Base-by-base conservation (phyloP, 306 rosid genomes). In the Quercus gilva region DNA sequence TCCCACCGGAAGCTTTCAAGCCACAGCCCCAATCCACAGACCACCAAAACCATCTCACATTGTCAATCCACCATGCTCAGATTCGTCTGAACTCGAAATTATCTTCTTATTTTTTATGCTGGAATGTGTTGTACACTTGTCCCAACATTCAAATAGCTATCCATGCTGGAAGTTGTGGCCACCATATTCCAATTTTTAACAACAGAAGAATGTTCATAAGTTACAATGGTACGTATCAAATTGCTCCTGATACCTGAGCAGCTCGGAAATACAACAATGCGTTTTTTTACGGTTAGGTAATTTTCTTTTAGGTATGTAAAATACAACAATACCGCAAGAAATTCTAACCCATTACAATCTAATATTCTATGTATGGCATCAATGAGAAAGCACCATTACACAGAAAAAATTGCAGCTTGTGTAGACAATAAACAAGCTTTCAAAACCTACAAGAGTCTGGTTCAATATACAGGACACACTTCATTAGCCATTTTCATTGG, bases 321-420 rank as follows among this genome's bases (percentile, higher is more conserved):
- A 31, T 65, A 17, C 18, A 61, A 65, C 71, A 65, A 31, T 65
- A n/a, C 43, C 61, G 26, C 68, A 61, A 35, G 19, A 73, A 52
- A 69, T 49, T 74, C 68, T 51, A 37, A 20, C 69, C 55, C 12
- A 43, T 29, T 31, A 52, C 78, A 56, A 17, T 18, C 69, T 33
- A 29, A 56, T 10, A 71, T 14, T 76, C 69, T 31, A 26, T 19
- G 11, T 49, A 8, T 20, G 17, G 51, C 28, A 52, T 65, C 64
- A 43, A 58, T 76, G 20, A 64, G n/a, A 55, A 76, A 72, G 25
- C 37, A 76, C 70, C 21, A 70, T 72, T 37, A 29, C 84, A 58
- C 29, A 49, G 69, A 0, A 29, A 71, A 71, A 18, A 67, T 57
- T 37, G 79, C 33, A 51, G 49, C 79, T 31, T 74, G 55, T 28